Evolutionary conservation across 768 basidiomycete species (phyloP).

Genomic region (Podaxis rugospora): DNA sequence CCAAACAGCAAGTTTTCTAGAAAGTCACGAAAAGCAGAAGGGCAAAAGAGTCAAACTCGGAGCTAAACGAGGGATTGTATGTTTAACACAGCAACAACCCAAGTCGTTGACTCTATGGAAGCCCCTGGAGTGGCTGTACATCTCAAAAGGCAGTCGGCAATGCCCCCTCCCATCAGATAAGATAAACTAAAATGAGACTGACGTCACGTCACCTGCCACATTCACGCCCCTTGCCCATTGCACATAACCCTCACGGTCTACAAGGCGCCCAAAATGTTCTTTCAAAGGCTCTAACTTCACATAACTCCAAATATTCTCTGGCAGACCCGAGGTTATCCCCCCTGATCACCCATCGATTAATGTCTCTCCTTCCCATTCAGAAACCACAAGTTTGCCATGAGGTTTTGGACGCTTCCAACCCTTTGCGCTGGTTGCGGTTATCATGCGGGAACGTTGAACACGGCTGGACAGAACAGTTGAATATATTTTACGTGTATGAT

Average conservation of each 20-base stretch:
- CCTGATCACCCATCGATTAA: background rate
- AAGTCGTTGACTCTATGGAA: background rate
- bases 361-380: background rate
- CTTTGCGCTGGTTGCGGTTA: background rate
- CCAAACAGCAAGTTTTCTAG: background rate
- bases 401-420: background rate
- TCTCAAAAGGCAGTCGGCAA: background rate
- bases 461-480: background rate
- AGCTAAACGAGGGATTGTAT: background rate
- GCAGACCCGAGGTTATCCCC: background rate
- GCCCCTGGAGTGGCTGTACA: background rate
- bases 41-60: background rate
- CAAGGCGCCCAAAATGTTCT: background rate
- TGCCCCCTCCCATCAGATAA: background rate
- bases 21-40: background rate
- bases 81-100: background rate
- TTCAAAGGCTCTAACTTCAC: background rate
- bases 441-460: conserved; percentile 1
- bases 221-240: background rate
- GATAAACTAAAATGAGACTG: background rate
- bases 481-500: conserved; percentile 5
- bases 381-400: conserved; percentile 8
- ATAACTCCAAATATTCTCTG: background rate
- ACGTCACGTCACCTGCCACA: background rate
- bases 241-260: background rate